Evolutionary conservation across 2,329 filamentous ascomycete genomes (phyloP).

Genomic region (Teratosphaeriaceae sp.): DNA sequence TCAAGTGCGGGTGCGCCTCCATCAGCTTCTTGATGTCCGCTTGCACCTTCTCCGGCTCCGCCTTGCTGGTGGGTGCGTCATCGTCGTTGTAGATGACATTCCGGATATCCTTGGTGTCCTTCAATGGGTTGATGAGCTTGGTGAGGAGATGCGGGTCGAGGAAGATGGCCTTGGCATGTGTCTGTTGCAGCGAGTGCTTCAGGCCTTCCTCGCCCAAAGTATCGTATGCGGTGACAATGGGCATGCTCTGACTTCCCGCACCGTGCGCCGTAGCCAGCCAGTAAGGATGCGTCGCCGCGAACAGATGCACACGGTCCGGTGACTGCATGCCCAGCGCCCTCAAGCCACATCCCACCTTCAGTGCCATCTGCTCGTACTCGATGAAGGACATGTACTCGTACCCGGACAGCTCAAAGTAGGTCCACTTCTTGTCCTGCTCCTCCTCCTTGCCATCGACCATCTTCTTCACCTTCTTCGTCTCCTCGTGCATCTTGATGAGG

Average conservation of each 20-base stretch:
- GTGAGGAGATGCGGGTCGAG: conserved; percentile 69
- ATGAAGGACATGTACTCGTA: conserved; percentile 73
- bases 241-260: conserved; percentile 75
- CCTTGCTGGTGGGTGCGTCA: conserved; percentile 26
- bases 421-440: conserved; percentile 86
- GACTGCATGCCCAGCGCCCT: conserved; percentile 65
- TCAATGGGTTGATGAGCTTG: conserved; percentile 47
- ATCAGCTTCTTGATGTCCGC: conserved; percentile 50
- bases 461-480: conserved; percentile 88
- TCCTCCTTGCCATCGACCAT: conserved; percentile 71
- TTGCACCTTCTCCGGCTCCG: conserved; percentile 40
- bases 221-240: conserved; percentile 92
- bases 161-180: conserved; percentile 75
- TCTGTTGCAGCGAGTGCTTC: conserved; percentile 78
- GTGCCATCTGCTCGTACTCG: conserved; percentile 66
- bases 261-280: conserved; percentile 71
- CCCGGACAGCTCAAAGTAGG: conserved; percentile 74
- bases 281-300: conserved; percentile 72
- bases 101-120: conserved; percentile 50
- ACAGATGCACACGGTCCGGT: conserved; percentile 68
- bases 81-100: conserved; percentile 54
- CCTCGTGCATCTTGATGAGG: conserved; percentile 69
- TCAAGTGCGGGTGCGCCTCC: conserved; percentile 46
- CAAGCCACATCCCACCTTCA: conserved; percentile 66
- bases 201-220: conserved; percentile 80